A percentile compares a stretch with the other conserved stretches of the same genome.
Conservation (phyloP, 2,329 filamentous ascomycete species). For the Xylaria sp. region DNA sequence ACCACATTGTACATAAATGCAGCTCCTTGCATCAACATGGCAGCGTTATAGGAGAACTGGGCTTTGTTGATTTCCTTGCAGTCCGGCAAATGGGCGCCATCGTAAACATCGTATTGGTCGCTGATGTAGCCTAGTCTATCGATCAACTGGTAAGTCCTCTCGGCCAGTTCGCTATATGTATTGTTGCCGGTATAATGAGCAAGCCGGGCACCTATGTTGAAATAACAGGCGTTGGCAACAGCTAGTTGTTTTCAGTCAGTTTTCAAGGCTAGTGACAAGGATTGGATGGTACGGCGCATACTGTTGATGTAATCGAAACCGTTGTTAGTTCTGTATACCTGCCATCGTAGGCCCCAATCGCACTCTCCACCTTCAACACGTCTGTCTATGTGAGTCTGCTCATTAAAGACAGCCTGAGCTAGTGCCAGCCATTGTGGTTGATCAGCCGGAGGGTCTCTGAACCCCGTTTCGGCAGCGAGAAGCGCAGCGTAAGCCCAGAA, state of each 20-base stretch:
- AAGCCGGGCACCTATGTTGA: conserved; percentile 70
- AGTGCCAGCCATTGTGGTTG: conserved; percentile 67
- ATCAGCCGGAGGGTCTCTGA: conserved; percentile 61
- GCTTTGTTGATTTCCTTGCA: conserved; percentile 66
- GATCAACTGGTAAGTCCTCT: conserved; percentile 68
- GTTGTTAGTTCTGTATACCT: conserved; percentile 74
- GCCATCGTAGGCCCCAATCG: conserved; percentile 75
- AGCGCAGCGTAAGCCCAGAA: conserved; percentile 74
- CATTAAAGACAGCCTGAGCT: conserved; percentile 73
- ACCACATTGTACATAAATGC: conserved; percentile 73
- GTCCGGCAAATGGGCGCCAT: conserved; percentile 65
- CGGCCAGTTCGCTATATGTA: conserved; percentile 68
- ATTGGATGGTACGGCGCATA: conserved; percentile 37
- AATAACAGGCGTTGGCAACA: conserved; percentile 67
- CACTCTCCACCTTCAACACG: conserved; percentile 64
- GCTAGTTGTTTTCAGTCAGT: conserved; percentile 42
- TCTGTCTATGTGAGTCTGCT: conserved; percentile 63
- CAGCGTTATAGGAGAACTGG: conserved; percentile 72
- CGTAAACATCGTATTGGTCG: conserved; percentile 66
- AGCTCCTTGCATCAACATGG: conserved; percentile 64
- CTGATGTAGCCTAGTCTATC: conserved; percentile 62
- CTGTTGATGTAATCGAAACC: conserved; percentile 80
- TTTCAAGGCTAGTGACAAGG: neutral
- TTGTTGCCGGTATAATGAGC: conserved; percentile 71
- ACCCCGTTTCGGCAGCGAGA: conserved; percentile 68